phyloP scores from a whole-genome alignment of 1,139 yeast genomes.

The Kodamaea suecica region DNA sequence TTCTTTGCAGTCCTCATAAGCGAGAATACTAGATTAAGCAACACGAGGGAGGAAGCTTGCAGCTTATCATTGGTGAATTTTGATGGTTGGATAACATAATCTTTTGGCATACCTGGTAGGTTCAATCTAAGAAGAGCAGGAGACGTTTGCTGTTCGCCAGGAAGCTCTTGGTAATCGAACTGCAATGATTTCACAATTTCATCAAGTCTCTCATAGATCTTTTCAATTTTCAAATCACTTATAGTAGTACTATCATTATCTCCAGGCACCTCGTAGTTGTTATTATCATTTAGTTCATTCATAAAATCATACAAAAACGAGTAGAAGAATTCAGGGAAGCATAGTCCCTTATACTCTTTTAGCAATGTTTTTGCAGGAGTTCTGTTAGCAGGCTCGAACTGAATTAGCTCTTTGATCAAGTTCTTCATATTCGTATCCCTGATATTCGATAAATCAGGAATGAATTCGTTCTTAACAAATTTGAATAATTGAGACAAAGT shows the following conservation, averaged over 20 bases:
- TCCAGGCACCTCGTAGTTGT: constrained; percentile 16
- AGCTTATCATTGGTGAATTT: constrained; percentile 24
- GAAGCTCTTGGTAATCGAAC: constrained; percentile 18
- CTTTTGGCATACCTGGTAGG: constrained; percentile 44
- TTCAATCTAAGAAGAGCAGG: constrained; percentile 39
- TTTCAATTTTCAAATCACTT: constrained; percentile 60
- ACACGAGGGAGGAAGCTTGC: constrained; percentile 47
- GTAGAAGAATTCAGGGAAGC: constrained; percentile 74
- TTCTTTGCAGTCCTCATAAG: constrained; percentile 62
- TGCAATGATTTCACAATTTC: constrained; percentile 44
- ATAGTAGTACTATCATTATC: constrained; percentile 25
- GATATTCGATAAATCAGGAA: constrained; percentile 58
- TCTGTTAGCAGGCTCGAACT: constrained; percentile 59
- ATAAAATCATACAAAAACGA: constrained; percentile 68
- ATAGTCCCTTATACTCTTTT: constrained; percentile 40
- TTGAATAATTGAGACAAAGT: constrained; percentile 83
- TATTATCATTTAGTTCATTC: constrained; percentile 32
- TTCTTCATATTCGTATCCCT: constrained; percentile 49
- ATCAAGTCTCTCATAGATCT: constrained; percentile 55
- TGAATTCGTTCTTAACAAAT: constrained; percentile 66
- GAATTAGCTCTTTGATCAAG: constrained; percentile 61
- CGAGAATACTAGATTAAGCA: constrained; percentile 63
- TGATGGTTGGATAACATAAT: constrained; percentile 42
- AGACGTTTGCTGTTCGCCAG: constrained; percentile 22
- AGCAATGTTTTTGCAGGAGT: constrained; percentile 54